Evolutionary conservation across 2,329 filamentous ascomycete species (phyloP).

Genomic region (Alternaria viburni): DNA sequence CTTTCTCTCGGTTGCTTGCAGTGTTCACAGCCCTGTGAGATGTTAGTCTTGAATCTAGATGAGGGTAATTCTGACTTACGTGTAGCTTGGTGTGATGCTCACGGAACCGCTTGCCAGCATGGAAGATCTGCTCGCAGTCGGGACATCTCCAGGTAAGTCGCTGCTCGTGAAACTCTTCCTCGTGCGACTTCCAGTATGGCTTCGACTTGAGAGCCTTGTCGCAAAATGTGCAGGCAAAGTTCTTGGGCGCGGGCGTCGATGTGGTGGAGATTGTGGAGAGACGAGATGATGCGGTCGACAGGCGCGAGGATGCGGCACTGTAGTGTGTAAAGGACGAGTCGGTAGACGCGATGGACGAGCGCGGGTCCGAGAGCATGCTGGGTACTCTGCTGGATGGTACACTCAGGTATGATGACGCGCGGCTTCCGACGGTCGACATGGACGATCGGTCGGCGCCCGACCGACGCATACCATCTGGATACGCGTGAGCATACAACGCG

Average conservation of each 20-base stretch:
- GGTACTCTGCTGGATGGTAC: constrained; percentile 48
- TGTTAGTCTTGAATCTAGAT: constrained; percentile 18
- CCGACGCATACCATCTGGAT: constrained; percentile 44
- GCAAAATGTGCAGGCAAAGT: constrained; percentile 56
- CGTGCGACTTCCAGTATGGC: constrained; percentile 73
- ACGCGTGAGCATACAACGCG: constrained; percentile 27
- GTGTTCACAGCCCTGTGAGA: constrained; percentile 60
- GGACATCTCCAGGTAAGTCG: constrained; percentile 72
- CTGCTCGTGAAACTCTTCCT: constrained; percentile 73
- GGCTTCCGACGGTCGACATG: constrained; percentile 45
- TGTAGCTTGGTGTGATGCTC: constrained; percentile 72
- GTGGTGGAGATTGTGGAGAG: constrained; percentile 45
- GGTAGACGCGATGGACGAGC: constrained; percentile 47
- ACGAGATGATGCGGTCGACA: constrained; percentile 47
- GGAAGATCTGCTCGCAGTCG: constrained; percentile 72
- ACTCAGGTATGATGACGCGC: constrained; percentile 46
- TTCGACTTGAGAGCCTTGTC: constrained; percentile 72
- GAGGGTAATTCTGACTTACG: constrained; percentile 46
- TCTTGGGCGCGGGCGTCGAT: constrained; percentile 44
- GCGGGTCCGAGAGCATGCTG: constrained; percentile 46
- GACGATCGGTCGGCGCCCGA: constrained; percentile 44
- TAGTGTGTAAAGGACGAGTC: constrained; percentile 48
- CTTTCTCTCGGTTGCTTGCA: constrained; percentile 68
- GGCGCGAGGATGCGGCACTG: constrained; percentile 45
- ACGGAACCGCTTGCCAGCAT: constrained; percentile 71